phyloP scores from a whole-genome alignment of 768 basidiomycete species.

The Mrakia hoshinonis region DNA sequence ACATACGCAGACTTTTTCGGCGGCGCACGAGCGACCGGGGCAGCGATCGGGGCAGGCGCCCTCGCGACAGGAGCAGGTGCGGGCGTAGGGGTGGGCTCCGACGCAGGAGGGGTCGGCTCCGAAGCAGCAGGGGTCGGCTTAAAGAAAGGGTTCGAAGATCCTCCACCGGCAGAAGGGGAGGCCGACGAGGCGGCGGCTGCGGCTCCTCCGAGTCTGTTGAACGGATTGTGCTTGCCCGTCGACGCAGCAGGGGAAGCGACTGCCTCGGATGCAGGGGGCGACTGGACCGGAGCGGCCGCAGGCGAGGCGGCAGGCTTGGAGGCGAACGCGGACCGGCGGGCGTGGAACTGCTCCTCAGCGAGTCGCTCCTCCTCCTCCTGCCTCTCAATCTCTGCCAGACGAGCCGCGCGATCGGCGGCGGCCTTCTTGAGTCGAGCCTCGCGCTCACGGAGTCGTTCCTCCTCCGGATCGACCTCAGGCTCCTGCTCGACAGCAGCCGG shows the following conservation, averaged over 20 bases:
- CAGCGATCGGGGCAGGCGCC: slow-evolving; percentile 32
- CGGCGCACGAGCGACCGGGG: slow-evolving; percentile 33
- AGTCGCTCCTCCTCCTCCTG: slow-evolving; percentile 62
- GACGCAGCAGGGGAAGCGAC: slow-evolving; percentile 4
- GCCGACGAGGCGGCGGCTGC: slow-evolving; percentile 36
- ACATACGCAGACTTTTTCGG: slow-evolving; percentile 47
- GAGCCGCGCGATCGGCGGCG: slow-evolving; percentile 55
- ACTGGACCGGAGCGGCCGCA: slow-evolving; percentile 38
- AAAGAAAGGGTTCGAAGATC: slow-evolving; percentile 68
- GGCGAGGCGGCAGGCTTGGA: slow-evolving; percentile 25
- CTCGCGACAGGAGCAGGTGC: slow-evolving; percentile 40
- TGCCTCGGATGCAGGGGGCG: slow-evolving; percentile 35
- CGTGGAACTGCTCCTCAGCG: slow-evolving; percentile 44
- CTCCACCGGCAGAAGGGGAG: slow-evolving; percentile 40
- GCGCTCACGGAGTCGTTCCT: slow-evolving; percentile 57
- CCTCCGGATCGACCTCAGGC: slow-evolving; percentile 71
- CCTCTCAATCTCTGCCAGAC: slow-evolving; percentile 51
- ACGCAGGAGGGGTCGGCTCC: slow-evolving; percentile 13
- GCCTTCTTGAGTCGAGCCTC: slow-evolving; percentile 66
- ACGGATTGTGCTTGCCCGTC: slow-evolving; percentile 46
- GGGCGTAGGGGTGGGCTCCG: slow-evolving; percentile 38
- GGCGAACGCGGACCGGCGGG: slow-evolving; percentile 28
- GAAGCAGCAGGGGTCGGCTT: slow-evolving; percentile 39
- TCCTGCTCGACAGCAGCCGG: slow-evolving; percentile 43
- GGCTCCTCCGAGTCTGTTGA: slow-evolving; percentile 53